A percentile compares a stretch with the other conserved stretches of the same genome.
Evolutionary conservation across 2,329 filamentous ascomycete species (phyloP).

Genomic region (Diaporthe helianthi): DNA sequence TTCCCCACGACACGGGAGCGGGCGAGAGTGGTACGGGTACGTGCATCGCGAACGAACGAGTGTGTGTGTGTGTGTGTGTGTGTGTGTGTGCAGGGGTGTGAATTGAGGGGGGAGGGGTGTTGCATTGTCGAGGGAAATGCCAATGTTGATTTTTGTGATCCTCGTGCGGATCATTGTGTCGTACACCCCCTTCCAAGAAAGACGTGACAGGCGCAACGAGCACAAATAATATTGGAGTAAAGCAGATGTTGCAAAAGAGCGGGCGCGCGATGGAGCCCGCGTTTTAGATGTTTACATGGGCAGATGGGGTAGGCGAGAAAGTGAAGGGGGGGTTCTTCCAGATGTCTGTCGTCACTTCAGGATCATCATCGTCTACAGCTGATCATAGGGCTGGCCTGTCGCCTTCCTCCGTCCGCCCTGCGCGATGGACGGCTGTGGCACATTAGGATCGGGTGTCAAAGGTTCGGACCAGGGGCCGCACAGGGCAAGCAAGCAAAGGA

Average conservation of each 20-base stretch:
- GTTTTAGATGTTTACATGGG: conserved; percentile 1
- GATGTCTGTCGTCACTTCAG: conserved; percentile 10
- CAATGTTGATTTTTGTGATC: conserved; percentile 2
- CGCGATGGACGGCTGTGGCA: background rate
- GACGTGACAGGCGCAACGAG: conserved; percentile 1
- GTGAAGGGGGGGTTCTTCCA: background rate
- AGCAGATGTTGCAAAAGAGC: conserved; percentile 7
- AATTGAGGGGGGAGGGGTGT: background rate
- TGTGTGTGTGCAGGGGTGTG: too few species aligned
- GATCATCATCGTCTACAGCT: background rate
- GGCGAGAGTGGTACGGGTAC: background rate
- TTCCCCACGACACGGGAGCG: conserved; percentile 17
- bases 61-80: background rate
- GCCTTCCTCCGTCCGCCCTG: background rate
- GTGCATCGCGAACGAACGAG: conserved; percentile 20
- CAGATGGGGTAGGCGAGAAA: background rate
- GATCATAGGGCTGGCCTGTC: conserved; percentile 14
- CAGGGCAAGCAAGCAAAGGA: background rate
- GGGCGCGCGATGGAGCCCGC: conserved; percentile 4
- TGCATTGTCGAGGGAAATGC: background rate
- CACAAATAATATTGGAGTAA: conserved; percentile 15
- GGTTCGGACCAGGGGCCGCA: conserved; percentile 10
- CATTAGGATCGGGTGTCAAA: background rate
- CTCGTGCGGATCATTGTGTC: conserved; percentile 7
- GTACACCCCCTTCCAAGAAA: background rate